phyloP scores from a whole-genome alignment of 2,329 filamentous ascomycete genomes.

The Fusarium clavum region DNA sequence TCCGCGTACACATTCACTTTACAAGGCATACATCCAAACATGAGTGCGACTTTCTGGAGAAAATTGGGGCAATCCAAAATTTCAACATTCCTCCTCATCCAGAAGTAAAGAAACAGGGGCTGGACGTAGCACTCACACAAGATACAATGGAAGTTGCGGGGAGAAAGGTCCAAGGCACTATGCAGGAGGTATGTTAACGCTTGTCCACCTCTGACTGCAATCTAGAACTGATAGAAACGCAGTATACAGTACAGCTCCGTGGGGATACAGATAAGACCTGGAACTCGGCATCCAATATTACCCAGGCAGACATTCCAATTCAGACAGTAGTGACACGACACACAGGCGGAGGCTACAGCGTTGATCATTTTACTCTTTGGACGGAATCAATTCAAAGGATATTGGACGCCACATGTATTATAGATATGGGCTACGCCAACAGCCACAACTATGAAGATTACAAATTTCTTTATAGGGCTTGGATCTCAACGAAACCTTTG shows the following conservation, averaged over 20 bases:
- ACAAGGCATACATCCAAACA: rapidly evolving
- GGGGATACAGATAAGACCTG: rapidly evolving
- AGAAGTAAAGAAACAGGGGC: rapidly evolving
- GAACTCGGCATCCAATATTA: rapidly evolving
- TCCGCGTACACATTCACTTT: not conserved
- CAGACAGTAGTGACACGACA: not conserved
- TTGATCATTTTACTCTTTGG: not conserved
- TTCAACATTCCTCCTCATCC: not conserved
- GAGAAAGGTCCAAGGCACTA: not conserved
- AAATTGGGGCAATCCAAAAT: not conserved
- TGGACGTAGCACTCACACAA: rapidly evolving
- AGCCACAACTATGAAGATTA: rapidly evolving
- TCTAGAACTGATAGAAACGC: rapidly evolving
- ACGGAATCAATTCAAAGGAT: rapidly evolving
- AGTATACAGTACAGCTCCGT: not conserved
- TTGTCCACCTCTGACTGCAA: rapidly evolving
- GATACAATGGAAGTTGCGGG: not conserved
- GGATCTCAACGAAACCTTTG: not conserved
- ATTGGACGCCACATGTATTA: not conserved
- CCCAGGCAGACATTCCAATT: not conserved
- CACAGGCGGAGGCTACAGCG: rapidly evolving
- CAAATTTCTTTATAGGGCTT: not conserved
- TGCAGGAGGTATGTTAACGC: not conserved
- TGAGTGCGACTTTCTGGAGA: not conserved
- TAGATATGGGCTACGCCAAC: not conserved